Evolutionary conservation across 192 early-diverging fungal genomes (phyloP).

Genomic region (Coemansia sp.): DNA sequence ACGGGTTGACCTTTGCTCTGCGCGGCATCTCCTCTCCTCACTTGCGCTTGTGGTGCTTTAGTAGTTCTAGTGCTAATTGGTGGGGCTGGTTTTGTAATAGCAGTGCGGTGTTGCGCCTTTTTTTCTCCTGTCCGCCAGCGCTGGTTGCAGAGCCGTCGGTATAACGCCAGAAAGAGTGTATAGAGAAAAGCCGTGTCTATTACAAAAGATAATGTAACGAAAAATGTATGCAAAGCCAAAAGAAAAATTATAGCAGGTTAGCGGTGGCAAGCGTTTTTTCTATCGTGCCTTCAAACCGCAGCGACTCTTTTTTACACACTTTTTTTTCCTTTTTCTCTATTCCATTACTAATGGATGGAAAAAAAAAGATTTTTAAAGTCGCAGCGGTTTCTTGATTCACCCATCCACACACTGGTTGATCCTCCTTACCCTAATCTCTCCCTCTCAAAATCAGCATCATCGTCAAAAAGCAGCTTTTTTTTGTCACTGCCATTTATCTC

Average conservation of each 20-base stretch:
- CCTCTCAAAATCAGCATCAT: too few species aligned
- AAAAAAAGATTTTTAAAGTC: not conserved
- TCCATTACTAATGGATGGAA: not conserved
- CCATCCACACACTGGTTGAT: too few species aligned
- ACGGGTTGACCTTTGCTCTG: slow-evolving; percentile 39
- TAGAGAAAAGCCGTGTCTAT: too few species aligned
- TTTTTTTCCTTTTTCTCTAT: not conserved
- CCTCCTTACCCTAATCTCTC: too few species aligned
- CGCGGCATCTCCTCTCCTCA: slow-evolving; percentile 16
- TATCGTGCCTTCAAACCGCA: not conserved
- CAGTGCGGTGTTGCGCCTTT: not conserved
- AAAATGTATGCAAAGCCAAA: not conserved
- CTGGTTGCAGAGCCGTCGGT: too few species aligned
- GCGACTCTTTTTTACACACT: not conserved
- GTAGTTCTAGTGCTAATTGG: too few species aligned
- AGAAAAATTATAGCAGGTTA: not conserved
- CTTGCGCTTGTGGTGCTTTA: not conserved
- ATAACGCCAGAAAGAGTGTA: too few species aligned
- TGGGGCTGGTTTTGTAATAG: too few species aligned
- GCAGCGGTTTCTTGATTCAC: too few species aligned
- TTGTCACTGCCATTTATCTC: too few species aligned
- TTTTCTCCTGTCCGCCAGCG: not conserved
- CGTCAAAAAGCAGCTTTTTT: too few species aligned
- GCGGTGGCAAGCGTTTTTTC: not conserved
- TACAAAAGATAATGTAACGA: not conserved